Base-by-base conservation (phyloP, 2,329 filamentous ascomycete species). In the Xylariales sp. region DNA sequence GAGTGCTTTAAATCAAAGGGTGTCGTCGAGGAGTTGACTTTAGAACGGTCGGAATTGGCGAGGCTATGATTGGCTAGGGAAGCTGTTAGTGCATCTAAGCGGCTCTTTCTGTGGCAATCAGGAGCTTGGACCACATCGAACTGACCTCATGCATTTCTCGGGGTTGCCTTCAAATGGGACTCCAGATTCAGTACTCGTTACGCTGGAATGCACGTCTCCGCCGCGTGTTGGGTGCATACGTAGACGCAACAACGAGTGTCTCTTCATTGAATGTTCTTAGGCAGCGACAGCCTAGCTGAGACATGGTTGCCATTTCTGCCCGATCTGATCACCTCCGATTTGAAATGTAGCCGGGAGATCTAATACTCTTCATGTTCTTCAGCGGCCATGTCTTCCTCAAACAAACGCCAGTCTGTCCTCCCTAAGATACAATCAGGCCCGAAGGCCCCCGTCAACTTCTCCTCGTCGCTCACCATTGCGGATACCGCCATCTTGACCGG, bases 401-500 rank as follows among this genome's bases (percentile, higher is more conserved):
- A 52, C 52, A 80, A 79, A 44, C 71, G 76, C 40, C 71, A 74
- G 49, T 82, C 79, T 0, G 69, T 76, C 52, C 60, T 78, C 44
- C 74, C 78, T 10, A 64, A 74, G 16, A 61, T 70, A 47, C 70
- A 74, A 41, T 68, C 73, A 39, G 73, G 73, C 10, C 77, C 78
- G 2, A 79, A 76, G 53, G 74, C 80, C 0, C 80, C 80, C 2
- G 74, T 80, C 38, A 73, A 76, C 53, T 75, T 84, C 58, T 77
- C 78, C 14, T 75, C 76, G 0, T 71, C 72, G 14, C 65, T 82
- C 43, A 72, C 71, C 21, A 81, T 85, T 44, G 75, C 80, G 56
- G 80, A 84, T 49, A 74, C 74, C 44, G 78, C 80, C 9, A 65
- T 77, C 14, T 66, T 85, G 14, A 78, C 70, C 14, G 93, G 93